phyloP scores from a whole-genome alignment of 495 filamentous ascomycete genomes.

The Choiromyces venosus region DNA sequence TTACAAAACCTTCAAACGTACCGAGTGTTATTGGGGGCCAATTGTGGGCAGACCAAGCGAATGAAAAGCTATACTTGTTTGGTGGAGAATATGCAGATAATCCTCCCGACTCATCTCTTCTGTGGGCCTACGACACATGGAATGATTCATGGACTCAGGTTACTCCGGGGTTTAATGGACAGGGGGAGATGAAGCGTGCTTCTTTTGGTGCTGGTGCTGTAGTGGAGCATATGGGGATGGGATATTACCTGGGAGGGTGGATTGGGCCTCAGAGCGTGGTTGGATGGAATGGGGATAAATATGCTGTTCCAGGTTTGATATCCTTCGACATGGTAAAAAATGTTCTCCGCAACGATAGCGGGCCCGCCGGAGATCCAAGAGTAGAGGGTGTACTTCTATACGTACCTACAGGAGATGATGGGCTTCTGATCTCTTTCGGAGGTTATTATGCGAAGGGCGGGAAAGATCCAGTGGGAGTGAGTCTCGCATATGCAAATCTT shows the following conservation, averaged over 20 bases:
- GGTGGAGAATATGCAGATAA: conserved; percentile 48
- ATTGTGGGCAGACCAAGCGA: conserved; percentile 51
- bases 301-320: conserved; percentile 46
- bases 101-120: neutral
- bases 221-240: conserved; percentile 43
- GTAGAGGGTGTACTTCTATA: conserved; percentile 50
- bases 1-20: conserved; percentile 50
- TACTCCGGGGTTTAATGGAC: neutral
- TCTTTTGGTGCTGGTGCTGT: conserved; percentile 44
- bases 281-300: conserved; percentile 46
- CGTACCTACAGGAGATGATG: conserved; percentile 51
- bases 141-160: conserved; percentile 21
- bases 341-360: conserved; percentile 46
- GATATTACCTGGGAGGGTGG: conserved; percentile 51
- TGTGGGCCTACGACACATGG: conserved; percentile 32
- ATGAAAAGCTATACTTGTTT: conserved; percentile 52
- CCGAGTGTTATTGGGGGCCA: conserved; percentile 48
- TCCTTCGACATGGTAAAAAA: conserved; percentile 48
- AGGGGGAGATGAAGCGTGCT: conserved; percentile 35
- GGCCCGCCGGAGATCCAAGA: conserved; percentile 47
- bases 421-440: conserved; percentile 53
- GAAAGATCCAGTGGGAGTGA: conserved; percentile 38
- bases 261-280: conserved; percentile 46
- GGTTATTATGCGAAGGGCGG: conserved; percentile 44
- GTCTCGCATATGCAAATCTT: neutral